These are phyloP conservation scores for Oryza meyeriana DNA, from an alignment of 176 grass and related monocot species.

Conservation along the genomic window DNA sequence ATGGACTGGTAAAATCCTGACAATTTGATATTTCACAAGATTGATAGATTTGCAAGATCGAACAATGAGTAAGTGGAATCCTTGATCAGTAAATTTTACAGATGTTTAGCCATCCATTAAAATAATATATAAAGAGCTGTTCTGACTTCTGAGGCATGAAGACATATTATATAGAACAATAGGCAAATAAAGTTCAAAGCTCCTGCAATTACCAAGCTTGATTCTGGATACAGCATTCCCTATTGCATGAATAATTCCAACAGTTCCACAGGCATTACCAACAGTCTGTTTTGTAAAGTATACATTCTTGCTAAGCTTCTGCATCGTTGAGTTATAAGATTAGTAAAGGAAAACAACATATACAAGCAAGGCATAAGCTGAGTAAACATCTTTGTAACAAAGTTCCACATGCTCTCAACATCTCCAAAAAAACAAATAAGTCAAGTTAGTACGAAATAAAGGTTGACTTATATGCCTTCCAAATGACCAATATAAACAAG, in stretches of 20 bases:
- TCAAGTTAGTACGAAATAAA: not conserved
- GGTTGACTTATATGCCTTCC: not conserved
- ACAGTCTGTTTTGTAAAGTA: constrained; percentile 91
- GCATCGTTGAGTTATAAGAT: not conserved
- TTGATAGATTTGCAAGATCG: not conserved
- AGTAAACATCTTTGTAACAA: not conserved
- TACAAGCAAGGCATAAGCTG: not conserved
- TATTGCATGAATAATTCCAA: constrained; percentile 91
- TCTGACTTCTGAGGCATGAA: not conserved
- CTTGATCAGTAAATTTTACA: not conserved
- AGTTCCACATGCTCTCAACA: not conserved
- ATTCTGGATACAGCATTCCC: constrained; percentile 74
- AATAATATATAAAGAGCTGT: constrained; percentile 3
- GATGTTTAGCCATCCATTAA: not conserved
- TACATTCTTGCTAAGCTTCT: constrained; percentile 67
- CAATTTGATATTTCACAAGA: not conserved
- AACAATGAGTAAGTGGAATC: not conserved
- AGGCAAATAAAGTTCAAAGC: not conserved
- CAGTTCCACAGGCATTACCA: constrained; percentile 88
- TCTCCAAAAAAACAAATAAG: not conserved
- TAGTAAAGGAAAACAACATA: not conserved
- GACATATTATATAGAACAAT: not conserved
- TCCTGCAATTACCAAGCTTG: constrained; percentile 53
- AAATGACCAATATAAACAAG: not conserved
- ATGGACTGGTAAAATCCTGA: not conserved